A percentile compares a stretch with the other conserved stretches of the same genome.
Conservation (phyloP, 2,329 filamentous ascomycete genomes). For the Cytospora leucostoma region DNA sequence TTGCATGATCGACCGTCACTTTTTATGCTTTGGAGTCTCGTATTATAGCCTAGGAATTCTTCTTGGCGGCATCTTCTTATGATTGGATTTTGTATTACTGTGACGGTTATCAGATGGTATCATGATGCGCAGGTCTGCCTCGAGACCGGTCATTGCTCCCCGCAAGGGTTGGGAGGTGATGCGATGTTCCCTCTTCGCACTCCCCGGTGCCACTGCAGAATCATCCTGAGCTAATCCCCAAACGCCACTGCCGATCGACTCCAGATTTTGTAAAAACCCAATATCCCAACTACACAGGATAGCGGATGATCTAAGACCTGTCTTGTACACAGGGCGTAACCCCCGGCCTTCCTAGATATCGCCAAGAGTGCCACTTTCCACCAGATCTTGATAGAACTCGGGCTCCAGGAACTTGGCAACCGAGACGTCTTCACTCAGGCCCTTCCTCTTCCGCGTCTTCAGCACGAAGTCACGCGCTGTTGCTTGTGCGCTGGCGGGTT, state of each 20-base stretch:
- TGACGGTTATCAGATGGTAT: slow-evolving; percentile 1
- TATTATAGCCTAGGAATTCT: background rate
- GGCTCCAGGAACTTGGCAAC: slow-evolving; percentile 96
- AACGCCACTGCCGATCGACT: background rate
- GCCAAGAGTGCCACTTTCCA: slow-evolving; percentile 85
- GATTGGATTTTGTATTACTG: background rate
- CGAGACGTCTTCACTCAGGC: slow-evolving; percentile 90
- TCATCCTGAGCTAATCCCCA: background rate
- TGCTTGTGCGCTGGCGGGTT: slow-evolving; percentile 84
- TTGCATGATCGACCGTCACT: background rate
- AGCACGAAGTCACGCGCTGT: slow-evolving; percentile 95
- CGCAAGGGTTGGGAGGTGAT: background rate
- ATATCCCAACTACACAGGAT: background rate
- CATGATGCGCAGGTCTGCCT: background rate
- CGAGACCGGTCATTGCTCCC: background rate
- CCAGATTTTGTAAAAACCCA: background rate
- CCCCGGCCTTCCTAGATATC: slow-evolving; percentile 35
- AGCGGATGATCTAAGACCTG: background rate
- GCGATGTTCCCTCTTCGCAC: background rate
- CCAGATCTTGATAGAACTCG: slow-evolving; percentile 84
- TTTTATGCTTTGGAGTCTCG: background rate
- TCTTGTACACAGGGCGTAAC: background rate
- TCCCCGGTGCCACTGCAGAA: background rate
- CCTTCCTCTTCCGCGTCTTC: slow-evolving; percentile 92
- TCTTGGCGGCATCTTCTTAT: background rate